A percentile compares a stretch with the other conserved stretches of the same genome.
Conservation (phyloP, 148 eudicot genomes). For the Rhododendron griersonianum region DNA sequence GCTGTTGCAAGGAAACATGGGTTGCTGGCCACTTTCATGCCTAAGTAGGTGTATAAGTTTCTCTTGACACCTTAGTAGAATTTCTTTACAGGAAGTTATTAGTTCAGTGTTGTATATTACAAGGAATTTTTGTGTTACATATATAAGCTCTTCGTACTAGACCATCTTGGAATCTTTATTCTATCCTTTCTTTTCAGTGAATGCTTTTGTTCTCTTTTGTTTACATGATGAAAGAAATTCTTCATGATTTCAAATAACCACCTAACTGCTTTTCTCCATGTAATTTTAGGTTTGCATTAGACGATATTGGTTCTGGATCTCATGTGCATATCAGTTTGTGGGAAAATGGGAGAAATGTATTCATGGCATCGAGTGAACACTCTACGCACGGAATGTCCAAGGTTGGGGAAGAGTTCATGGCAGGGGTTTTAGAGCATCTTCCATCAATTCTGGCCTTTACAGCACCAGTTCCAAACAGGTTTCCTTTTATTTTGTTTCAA, state of each 20-base stretch:
- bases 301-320: slow-evolving; percentile 92
- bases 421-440: slow-evolving; percentile 91
- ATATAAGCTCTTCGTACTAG: background rate
- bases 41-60: slow-evolving; percentile 56
- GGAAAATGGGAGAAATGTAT: slow-evolving; percentile 74
- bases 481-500: background rate
- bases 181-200: background rate
- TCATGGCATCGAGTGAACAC: slow-evolving; percentile 60
- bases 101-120: background rate
- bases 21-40: slow-evolving; percentile 84
- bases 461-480: slow-evolving; percentile 94
- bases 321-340: slow-evolving; percentile 96
- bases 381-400: slow-evolving; percentile 67
- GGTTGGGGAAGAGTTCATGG: slow-evolving; percentile 93
- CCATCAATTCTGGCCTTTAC: slow-evolving; percentile 90
- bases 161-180: background rate
- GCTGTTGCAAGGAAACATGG: slow-evolving; percentile 92
- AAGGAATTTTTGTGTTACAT: background rate
- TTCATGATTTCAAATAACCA: slow-evolving; percentile 1
- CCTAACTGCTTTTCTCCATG: slow-evolving; percentile 1
- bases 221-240: background rate
- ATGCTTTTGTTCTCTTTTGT: background rate
- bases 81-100: background rate
- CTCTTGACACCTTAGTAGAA: background rate
- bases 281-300: slow-evolving; percentile 53